Conservation (phyloP, 257 asterid genomes). For the Fraxinus anomala region DNA sequence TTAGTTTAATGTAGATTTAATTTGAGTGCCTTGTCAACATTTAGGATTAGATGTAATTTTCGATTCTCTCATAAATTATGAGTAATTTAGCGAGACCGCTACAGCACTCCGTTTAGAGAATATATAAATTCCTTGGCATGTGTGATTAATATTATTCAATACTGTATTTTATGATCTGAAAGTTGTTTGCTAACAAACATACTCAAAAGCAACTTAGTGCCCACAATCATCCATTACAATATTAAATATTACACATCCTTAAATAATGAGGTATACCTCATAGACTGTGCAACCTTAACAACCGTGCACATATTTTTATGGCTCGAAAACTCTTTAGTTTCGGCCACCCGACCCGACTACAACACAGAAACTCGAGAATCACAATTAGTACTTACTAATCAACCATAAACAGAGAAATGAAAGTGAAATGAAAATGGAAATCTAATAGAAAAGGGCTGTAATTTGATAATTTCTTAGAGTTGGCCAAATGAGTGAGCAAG, state of each 20-base stretch:
- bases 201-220: background rate
- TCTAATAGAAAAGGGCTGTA: background rate
- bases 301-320: constrained; percentile 19
- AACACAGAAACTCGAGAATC: background rate
- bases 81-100: background rate
- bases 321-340: constrained; percentile 32
- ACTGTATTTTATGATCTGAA: background rate
- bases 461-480: constrained; percentile 36
- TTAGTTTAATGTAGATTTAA: too few relatives aligned
- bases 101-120: background rate
- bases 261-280: background rate
- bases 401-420: background rate
- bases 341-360: constrained; percentile 13
- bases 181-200: background rate
- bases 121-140: background rate
- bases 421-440: background rate
- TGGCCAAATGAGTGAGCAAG: constrained; percentile 96
- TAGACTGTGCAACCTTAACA: constrained; percentile 20
- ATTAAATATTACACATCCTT: background rate
- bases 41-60: too few relatives aligned
- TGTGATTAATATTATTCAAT: background rate
- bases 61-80: background rate
- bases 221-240: background rate
- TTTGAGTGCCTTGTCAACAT: too few relatives aligned
- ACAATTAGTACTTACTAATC: background rate